A percentile compares a stretch with the other conserved stretches of the same genome.
These are phyloP conservation scores for Hylodesmum podocarpum DNA, from an alignment of 306 rosid species.

Conservation along the genomic window DNA sequence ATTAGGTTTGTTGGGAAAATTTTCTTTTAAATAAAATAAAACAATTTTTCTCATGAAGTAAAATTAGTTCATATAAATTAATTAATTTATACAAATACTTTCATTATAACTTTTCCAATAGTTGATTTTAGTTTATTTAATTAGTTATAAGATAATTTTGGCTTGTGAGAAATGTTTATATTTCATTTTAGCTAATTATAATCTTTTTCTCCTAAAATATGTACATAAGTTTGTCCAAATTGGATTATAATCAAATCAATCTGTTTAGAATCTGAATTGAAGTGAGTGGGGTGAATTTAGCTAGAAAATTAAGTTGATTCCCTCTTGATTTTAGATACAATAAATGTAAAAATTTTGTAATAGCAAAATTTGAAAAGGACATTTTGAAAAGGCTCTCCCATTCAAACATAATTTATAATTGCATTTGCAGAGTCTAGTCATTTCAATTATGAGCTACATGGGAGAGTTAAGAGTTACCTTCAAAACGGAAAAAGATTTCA, in stretches of 20 bases:
- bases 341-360: background rate
- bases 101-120: too few species aligned
- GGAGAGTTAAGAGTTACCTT: slow-evolving; percentile 43
- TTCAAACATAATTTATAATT: background rate
- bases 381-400: background rate
- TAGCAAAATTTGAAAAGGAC: background rate
- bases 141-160: too few species aligned
- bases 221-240: too few species aligned
- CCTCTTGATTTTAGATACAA: background rate
- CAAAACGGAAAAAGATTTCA: slow-evolving; percentile 40
- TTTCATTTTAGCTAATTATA: too few species aligned
- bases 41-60: too few species aligned
- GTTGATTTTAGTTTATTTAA: too few species aligned
- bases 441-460: slow-evolving; percentile 58
- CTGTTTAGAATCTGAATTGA: background rate
- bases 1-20: too few species aligned
- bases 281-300: background rate
- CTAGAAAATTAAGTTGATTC: background rate
- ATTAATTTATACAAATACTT: too few species aligned
- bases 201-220: too few species aligned
- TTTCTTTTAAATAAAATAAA: too few species aligned
- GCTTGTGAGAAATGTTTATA: too few species aligned
- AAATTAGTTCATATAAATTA: too few species aligned
- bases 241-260: background rate
- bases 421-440: slow-evolving; percentile 46